These are phyloP conservation scores for Penicillium desertorum DNA, from an alignment of 495 filamentous ascomycete genomes.

Conservation along the genomic window DNA sequence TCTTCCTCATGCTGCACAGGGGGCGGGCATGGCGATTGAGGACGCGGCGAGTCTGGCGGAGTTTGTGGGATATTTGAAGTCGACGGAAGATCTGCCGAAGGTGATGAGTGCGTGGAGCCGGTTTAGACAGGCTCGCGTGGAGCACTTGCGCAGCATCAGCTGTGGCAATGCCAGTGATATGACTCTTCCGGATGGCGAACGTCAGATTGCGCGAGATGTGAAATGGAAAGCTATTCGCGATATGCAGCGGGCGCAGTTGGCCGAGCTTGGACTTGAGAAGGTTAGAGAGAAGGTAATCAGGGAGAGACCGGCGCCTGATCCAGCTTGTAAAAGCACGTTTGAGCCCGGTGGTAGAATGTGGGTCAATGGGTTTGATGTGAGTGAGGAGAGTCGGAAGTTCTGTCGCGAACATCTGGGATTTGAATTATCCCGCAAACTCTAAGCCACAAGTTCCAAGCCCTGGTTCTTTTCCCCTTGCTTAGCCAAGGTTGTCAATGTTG, in stretches of 20 bases:
- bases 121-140: conserved; percentile 19
- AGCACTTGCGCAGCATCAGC: conserved; percentile 17
- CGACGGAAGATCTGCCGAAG: conserved; percentile 11
- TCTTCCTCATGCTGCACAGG: conserved; percentile 20
- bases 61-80: conserved; percentile 15
- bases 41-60: conserved; percentile 18
- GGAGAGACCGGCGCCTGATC: conserved; percentile 16
- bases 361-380: conserved; percentile 16
- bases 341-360: conserved; percentile 23
- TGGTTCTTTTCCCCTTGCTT: no score
- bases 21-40: conserved; percentile 21
- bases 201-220: conserved; percentile 14
- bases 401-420: conserved; percentile 6
- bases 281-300: conserved; percentile 18
- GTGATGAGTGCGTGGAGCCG: conserved; percentile 16
- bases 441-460: no score
- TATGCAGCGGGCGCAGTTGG: conserved; percentile 13
- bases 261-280: conserved; percentile 19
- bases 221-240: conserved; percentile 18
- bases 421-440: neutral
- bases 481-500: no score
- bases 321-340: conserved; percentile 20
- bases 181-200: conserved; percentile 17
- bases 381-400: conserved; percentile 7
- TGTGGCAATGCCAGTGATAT: conserved; percentile 18